Evolutionary conservation across 306 rosid species (phyloP).

Genomic region (Cucurbita moschata): DNA sequence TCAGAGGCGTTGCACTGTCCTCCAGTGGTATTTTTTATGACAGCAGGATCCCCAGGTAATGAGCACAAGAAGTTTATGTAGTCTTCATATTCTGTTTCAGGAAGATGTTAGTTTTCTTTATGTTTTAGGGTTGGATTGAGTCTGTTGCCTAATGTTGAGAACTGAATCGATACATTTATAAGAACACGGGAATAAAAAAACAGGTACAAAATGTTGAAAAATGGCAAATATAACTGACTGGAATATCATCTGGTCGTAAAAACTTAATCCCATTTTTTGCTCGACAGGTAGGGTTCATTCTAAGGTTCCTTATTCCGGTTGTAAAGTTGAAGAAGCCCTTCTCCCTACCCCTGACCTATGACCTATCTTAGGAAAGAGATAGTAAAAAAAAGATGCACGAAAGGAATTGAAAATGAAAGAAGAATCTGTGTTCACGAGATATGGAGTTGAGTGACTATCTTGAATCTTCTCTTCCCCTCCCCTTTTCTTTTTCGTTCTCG

Average conservation of each 20-base stretch:
- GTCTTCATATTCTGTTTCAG: slow-evolving; percentile 42
- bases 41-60: slow-evolving; percentile 33
- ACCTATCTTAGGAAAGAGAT: no score
- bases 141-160: not conserved
- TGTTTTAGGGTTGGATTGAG: not conserved
- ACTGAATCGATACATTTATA: not conserved
- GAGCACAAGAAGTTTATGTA: slow-evolving; percentile 71
- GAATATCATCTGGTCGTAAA: not conserved
- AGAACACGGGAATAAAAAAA: not conserved
- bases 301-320: no score
- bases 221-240: not conserved
- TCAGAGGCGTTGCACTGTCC: slow-evolving; percentile 23
- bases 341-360: no score
- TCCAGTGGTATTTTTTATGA: slow-evolving; percentile 31
- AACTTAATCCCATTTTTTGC: not conserved
- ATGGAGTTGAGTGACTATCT: no score
- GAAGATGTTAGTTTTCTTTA: not conserved
- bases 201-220: not conserved
- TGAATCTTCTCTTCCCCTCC: no score
- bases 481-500: no score
- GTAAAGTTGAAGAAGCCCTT: no score
- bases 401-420: no score
- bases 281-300: no score
- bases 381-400: no score
- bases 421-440: no score